Conservation (phyloP, 2,329 filamentous ascomycete genomes). For the Nannizzia gypsea region DNA sequence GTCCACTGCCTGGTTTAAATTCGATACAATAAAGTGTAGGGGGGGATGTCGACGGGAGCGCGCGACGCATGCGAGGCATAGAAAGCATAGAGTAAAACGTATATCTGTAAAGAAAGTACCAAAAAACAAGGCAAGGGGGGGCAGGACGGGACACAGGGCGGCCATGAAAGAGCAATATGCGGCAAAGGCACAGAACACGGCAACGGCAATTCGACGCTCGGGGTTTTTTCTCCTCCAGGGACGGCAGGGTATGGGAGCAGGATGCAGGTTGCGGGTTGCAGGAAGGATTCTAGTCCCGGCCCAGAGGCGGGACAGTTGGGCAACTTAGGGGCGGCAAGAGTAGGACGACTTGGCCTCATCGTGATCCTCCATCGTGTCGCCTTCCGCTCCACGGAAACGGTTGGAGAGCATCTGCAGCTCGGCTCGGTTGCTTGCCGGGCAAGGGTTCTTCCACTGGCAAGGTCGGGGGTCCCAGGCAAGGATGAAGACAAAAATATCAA, state of each 20-base stretch:
- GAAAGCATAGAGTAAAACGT: not conserved
- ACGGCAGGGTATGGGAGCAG: too few species aligned
- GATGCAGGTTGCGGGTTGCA: not conserved
- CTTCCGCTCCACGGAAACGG: too few species aligned
- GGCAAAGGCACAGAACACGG: too few species aligned
- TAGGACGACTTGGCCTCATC: not conserved
- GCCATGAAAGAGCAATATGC: too few species aligned
- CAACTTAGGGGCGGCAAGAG: not conserved
- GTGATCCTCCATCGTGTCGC: not conserved
- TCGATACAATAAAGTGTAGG: not conserved
- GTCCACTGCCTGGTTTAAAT: not conserved
- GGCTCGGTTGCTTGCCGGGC: not conserved
- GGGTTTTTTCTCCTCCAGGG: too few species aligned
- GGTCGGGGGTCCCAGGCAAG: too few species aligned
- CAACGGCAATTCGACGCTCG: too few species aligned
- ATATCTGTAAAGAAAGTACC: not conserved
- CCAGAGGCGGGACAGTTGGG: not conserved
- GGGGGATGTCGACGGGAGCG: not conserved
- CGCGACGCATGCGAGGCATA: not conserved
- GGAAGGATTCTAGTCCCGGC: not conserved
- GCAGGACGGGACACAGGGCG: too few species aligned
- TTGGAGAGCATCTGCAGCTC: not conserved
- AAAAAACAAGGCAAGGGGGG: not conserved
- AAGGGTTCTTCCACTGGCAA: not conserved
- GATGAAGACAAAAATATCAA: too few species aligned